phyloP scores from a whole-genome alignment of 2,329 filamentous ascomycete species.

The Aureobasidium subglaciale region DNA sequence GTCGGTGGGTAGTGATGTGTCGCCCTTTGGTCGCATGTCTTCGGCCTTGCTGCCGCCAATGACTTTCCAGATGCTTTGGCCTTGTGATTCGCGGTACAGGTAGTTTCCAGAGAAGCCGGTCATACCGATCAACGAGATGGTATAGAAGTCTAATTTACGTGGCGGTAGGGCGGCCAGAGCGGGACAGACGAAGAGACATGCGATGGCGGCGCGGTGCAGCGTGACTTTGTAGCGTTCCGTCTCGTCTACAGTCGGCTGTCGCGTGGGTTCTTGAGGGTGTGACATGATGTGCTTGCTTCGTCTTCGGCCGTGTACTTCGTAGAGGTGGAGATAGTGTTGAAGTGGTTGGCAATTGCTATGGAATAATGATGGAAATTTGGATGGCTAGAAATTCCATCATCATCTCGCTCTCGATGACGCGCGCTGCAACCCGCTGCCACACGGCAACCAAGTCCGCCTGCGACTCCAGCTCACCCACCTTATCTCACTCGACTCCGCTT shows the following conservation, averaged over 20 bases:
- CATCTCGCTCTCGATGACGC: slow-evolving; percentile 3
- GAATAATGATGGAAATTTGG: not conserved
- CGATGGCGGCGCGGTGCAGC: slow-evolving; percentile 42
- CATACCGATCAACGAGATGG: slow-evolving; percentile 44
- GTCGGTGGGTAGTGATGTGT: slow-evolving; percentile 30
- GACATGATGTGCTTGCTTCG: slow-evolving; percentile 19
- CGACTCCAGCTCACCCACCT: not conserved
- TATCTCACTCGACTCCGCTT: not conserved
- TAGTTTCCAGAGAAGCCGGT: slow-evolving; percentile 46
- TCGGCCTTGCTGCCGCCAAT: slow-evolving; percentile 21
- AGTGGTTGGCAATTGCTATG: not conserved
- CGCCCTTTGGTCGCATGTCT: slow-evolving; percentile 7
- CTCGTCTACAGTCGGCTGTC: slow-evolving; percentile 22
- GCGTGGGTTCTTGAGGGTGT: slow-evolving; percentile 22
- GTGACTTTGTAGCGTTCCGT: slow-evolving; percentile 17
- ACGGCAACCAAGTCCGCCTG: not conserved
- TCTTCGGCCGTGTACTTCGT: not conserved
- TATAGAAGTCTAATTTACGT: slow-evolving; percentile 56
- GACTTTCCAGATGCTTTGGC: slow-evolving; percentile 31
- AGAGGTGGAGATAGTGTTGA: not conserved
- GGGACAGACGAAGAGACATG: slow-evolving; percentile 46
- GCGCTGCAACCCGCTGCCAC: not conserved
- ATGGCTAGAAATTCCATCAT: not conserved
- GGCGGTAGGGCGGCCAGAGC: slow-evolving; percentile 50
- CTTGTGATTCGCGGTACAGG: slow-evolving; percentile 36